A percentile compares a stretch with the other conserved stretches of the same genome.
phyloP scores from a whole-genome alignment of 306 rosid species.

The Erythrophleum fordii region DNA sequence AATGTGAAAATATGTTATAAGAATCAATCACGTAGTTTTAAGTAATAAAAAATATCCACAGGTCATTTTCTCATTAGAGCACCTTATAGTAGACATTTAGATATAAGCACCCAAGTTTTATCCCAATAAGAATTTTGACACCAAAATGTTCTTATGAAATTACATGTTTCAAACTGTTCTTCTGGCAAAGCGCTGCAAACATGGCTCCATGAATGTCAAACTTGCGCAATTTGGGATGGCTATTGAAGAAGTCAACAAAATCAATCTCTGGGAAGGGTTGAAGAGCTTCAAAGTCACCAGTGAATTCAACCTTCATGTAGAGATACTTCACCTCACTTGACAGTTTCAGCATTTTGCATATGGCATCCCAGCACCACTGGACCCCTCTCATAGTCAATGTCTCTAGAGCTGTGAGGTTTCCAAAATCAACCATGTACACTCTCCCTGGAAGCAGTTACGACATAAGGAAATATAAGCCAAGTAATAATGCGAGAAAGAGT shows the following conservation, averaged over 20 bases:
- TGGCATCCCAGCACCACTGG: constrained; percentile 96
- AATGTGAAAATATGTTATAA: background rate
- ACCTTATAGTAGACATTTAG: background rate
- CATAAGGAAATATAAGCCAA: background rate
- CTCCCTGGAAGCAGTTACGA: constrained; percentile 62
- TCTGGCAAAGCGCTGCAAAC: constrained; percentile 99
- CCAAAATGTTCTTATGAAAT: constrained; percentile 28
- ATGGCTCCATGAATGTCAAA: constrained; percentile 96
- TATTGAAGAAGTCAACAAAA: constrained; percentile 89
- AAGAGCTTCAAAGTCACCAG: constrained; percentile 84
- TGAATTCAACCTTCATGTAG: constrained; percentile 92
- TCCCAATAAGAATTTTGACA: background rate
- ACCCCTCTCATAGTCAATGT: constrained; percentile 79
- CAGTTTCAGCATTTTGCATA: constrained; percentile 78
- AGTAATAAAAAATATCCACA: background rate
- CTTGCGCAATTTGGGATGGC: constrained; percentile 73
- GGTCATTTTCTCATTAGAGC: background rate
- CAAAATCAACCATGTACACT: constrained; percentile 90
- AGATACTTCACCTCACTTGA: constrained; percentile 92
- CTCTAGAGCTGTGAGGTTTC: constrained; percentile 74
- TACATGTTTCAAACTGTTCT: constrained; percentile 85
- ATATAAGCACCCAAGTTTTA: no score
- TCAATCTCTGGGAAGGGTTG: constrained; percentile 95
- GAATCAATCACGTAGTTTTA: background rate
- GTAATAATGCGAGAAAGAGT: background rate